phyloP scores from a whole-genome alignment of 805 yeast genomes.

The Candida dendrica region DNA sequence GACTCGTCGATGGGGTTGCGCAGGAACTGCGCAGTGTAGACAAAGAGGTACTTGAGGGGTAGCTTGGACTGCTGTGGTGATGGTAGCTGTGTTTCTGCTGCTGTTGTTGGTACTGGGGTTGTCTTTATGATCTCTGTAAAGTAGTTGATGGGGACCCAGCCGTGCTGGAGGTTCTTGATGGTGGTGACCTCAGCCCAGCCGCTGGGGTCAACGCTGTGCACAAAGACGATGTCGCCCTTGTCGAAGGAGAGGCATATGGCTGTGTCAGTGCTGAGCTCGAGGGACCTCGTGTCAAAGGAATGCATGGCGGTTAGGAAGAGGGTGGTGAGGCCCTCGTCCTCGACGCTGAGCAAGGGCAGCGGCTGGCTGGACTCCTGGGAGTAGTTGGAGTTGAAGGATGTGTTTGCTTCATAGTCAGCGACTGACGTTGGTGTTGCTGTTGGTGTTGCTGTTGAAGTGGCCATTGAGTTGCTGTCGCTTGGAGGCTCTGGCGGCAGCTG shows the following conservation, averaged over 20 bases:
- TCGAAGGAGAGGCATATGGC: conserved; percentile 69
- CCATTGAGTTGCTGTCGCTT: no score
- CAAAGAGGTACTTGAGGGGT: conserved; percentile 50
- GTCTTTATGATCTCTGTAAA: conserved; percentile 45
- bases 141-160: conserved; percentile 85
- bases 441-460: no score
- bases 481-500: neutral
- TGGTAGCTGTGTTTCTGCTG: no score
- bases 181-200: conserved; percentile 88
- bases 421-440: no score
- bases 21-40: conserved; percentile 60
- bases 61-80: conserved; percentile 23
- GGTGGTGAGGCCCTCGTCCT: conserved; percentile 41
- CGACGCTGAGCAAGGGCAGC: neutral
- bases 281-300: conserved; percentile 47
- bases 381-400: neutral
- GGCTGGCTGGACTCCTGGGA: neutral
- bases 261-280: conserved; percentile 60
- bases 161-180: conserved; percentile 53
- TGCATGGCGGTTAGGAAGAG: conserved; percentile 53
- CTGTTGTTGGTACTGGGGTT: conserved; percentile 12
- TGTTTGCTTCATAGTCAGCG: neutral
- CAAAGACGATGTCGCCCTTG: conserved; percentile 65
- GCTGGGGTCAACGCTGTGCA: conserved; percentile 69
- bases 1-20: conserved; percentile 53